Percentiles rank a stretch among this genome's conserved stretches.
Evolutionary conservation across 2,329 filamentous ascomycete species (phyloP).

Genomic region (Aurifilum marmelostoma): DNA sequence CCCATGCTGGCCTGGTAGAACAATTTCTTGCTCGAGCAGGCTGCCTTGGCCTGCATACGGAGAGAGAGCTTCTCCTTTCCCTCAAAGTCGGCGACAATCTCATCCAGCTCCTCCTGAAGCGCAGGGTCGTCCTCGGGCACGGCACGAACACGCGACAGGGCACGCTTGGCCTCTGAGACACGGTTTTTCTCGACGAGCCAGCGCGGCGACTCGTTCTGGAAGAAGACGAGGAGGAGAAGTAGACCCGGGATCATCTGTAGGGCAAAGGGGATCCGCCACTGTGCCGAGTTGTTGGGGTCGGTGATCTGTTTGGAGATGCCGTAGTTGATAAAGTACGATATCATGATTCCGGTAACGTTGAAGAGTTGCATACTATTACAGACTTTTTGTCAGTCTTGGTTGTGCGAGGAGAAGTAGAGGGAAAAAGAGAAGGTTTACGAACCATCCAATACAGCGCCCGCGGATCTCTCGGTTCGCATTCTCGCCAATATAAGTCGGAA

Average conservation of each 20-base stretch:
- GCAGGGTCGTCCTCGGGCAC: slow-evolving; percentile 55
- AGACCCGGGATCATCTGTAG: slow-evolving; percentile 47
- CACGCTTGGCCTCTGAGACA: slow-evolving; percentile 44
- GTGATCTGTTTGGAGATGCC: slow-evolving; percentile 27
- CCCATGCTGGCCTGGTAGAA: slow-evolving; percentile 39
- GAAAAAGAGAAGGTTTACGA: not conserved
- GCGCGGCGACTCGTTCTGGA: slow-evolving; percentile 45
- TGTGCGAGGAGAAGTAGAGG: too few species aligned
- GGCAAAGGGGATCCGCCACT: slow-evolving; percentile 48
- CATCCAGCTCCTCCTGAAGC: slow-evolving; percentile 57
- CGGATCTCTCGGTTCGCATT: slow-evolving; percentile 26
- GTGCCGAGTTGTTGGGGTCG: slow-evolving; percentile 32
- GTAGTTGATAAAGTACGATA: slow-evolving; percentile 29
- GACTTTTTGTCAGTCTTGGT: not conserved
- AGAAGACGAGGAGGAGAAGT: slow-evolving; percentile 40
- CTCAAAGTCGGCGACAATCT: slow-evolving; percentile 62
- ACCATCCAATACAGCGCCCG: slow-evolving; percentile 27
- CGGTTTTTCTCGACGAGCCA: slow-evolving; percentile 41
- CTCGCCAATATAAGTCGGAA: slow-evolving; percentile 29
- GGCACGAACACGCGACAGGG: slow-evolving; percentile 51
- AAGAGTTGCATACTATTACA: slow-evolving; percentile 26
- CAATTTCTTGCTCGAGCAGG: slow-evolving; percentile 51
- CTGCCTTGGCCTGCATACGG: slow-evolving; percentile 41
- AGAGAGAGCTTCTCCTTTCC: slow-evolving; percentile 40
- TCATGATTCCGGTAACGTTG: slow-evolving; percentile 29